Percentiles rank a stretch among this genome's conserved stretches.
Evolutionary conservation across 75 land plant genomes (phyloP).

Genomic region (Cryptomeria japonica): DNA sequence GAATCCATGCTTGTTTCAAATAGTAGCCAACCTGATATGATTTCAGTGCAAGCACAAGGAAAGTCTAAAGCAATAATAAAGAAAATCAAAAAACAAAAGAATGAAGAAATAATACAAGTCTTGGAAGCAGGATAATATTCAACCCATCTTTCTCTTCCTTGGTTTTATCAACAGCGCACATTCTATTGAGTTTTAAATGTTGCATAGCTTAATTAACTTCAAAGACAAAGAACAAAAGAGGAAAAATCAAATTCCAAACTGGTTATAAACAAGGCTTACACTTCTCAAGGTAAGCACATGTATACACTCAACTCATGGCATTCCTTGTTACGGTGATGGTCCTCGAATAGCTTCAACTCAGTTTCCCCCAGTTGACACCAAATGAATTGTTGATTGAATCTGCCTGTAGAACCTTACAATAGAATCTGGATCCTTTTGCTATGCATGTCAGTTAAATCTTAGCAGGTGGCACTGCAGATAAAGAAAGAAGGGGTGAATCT

Average conservation of each 20-base stretch:
- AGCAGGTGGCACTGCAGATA: not conserved
- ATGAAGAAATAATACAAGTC: not conserved
- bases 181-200: not conserved
- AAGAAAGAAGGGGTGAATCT: not conserved
- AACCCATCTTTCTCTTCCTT: not conserved
- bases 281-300: not conserved
- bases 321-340: not conserved
- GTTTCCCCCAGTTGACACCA: not conserved
- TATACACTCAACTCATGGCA: not conserved
- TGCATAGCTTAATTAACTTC: not conserved
- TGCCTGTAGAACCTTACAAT: not conserved
- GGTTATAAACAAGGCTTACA: not conserved
- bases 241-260: not conserved
- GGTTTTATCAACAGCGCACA: not conserved
- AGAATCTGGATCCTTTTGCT: not conserved
- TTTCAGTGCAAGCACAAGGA: not conserved
- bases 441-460: not conserved
- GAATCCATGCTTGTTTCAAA: slow-evolving; percentile 38
- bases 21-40: not conserved
- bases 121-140: not conserved
- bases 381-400: not conserved
- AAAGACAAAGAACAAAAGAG: not conserved
- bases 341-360: not conserved
- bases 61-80: not conserved
- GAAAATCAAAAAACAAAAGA: not conserved